Conservation (phyloP, 352 stramenopile species). For the Blastocystis sp. region DNA sequence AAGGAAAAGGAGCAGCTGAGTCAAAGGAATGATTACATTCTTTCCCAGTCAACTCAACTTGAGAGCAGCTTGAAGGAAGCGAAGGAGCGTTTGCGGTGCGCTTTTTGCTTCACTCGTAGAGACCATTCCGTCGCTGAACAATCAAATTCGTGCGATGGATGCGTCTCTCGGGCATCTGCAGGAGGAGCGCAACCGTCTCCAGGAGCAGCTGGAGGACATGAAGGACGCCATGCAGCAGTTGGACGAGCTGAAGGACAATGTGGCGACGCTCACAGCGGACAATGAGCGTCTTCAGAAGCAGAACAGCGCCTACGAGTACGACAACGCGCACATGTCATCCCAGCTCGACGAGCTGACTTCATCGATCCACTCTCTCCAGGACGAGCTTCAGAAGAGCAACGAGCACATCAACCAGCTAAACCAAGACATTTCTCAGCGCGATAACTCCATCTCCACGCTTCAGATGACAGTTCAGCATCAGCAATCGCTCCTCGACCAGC, state of each 20-base stretch:
- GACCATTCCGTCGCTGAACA: constrained; percentile 8
- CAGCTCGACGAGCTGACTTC: neutral
- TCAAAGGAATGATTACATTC: neutral
- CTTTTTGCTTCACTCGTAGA: neutral
- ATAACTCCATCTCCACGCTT: neutral
- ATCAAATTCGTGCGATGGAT: constrained; percentile 2
- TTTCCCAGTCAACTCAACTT: neutral
- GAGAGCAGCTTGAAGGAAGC: constrained; percentile 34
- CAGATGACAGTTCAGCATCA: neutral
- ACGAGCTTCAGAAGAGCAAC: neutral
- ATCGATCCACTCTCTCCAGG: neutral
- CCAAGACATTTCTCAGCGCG: neutral
- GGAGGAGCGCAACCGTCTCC: constrained; percentile 12
- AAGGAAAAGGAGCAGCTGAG: neutral
- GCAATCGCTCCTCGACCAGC: neutral
- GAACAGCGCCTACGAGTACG: constrained; percentile 55
- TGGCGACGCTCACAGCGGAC: neutral
- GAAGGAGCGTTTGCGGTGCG: neutral
- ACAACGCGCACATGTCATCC: neutral
- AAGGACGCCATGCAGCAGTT: neutral
- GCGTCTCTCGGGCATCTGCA: neutral
- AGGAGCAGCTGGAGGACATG: constrained; percentile 41
- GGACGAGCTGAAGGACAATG: constrained; percentile 14
- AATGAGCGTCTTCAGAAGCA: constrained; percentile 47
- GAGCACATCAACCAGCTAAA: neutral